Conservation (phyloP, 306 rosid species). For the Pachyrhizus erosus region DNA sequence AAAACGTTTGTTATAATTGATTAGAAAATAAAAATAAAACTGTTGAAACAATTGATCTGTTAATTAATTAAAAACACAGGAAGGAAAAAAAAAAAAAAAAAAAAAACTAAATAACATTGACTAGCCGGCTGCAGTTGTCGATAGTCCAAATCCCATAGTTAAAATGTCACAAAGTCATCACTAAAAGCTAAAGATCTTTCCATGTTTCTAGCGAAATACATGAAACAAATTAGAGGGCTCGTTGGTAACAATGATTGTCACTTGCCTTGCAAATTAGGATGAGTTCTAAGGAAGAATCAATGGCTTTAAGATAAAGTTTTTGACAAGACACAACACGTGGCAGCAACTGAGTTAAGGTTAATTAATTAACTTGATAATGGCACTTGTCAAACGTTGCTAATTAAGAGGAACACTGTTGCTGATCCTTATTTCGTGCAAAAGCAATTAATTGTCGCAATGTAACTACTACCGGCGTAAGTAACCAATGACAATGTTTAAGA, state of each 20-base stretch:
- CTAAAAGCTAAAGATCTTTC: not conserved
- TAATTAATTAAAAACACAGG: not conserved
- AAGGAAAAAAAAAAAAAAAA: not conserved
- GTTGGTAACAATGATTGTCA: not conserved
- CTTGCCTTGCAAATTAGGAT: not conserved
- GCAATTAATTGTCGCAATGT: not conserved
- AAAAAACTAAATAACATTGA: not conserved
- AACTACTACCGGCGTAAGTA: not conserved
- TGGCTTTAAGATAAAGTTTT: conserved; percentile 14
- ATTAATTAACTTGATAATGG: not conserved
- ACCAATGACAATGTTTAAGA: not conserved
- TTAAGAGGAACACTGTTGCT: not conserved
- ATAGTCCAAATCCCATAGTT: not conserved
- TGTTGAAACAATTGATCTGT: not conserved
- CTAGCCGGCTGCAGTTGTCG: not conserved
- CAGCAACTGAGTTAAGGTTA: not conserved
- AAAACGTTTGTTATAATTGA: not conserved
- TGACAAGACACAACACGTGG: conserved; percentile 15
- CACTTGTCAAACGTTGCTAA: not conserved
- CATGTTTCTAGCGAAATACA: not conserved
- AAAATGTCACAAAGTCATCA: not conserved
- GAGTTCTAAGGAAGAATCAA: not conserved
- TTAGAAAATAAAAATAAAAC: no score
- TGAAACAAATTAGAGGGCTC: not conserved
- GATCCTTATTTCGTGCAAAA: not conserved